Conservation (phyloP, 306 rosid genomes). For the Oemleria cerasiformis region DNA sequence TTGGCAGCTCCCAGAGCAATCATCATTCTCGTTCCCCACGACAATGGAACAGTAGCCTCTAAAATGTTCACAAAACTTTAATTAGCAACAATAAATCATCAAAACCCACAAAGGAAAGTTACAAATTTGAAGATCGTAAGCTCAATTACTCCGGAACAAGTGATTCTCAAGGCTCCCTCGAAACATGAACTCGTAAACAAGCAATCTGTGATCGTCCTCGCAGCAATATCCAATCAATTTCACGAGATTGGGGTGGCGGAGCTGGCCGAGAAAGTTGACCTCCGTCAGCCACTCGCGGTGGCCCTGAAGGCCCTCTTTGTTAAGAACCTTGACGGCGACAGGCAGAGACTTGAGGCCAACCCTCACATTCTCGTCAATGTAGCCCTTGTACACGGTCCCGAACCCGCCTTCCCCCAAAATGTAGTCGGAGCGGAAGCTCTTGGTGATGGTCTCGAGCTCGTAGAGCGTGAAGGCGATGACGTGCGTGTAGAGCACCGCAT, state of each 20-base stretch:
- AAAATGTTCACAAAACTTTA: not conserved
- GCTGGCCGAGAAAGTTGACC: slow-evolving; percentile 96
- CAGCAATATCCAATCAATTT: slow-evolving; percentile 98
- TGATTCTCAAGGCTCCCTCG: slow-evolving; percentile 97
- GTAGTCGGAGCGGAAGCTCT: slow-evolving; percentile 92
- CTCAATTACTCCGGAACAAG: slow-evolving; percentile 75
- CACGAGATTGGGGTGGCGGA: slow-evolving; percentile 93
- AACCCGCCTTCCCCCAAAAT: slow-evolving; percentile 98
- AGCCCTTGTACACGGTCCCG: slow-evolving; percentile 96
- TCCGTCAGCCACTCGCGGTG: slow-evolving; percentile 99
- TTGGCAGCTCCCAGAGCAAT: slow-evolving; percentile 98
- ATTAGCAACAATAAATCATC: not conserved
- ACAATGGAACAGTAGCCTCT: slow-evolving; percentile 81
- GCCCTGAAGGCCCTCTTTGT: slow-evolving; percentile 96
- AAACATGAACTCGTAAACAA: slow-evolving; percentile 97
- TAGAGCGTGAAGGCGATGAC: slow-evolving; percentile 87
- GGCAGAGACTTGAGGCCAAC: slow-evolving; percentile 97
- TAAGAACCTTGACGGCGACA: slow-evolving; percentile 93
- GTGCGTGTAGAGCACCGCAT: slow-evolving; percentile 80
- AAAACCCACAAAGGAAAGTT: not conserved
- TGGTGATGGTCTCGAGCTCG: slow-evolving; percentile 93
- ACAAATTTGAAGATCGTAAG: not conserved
- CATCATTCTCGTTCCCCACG: slow-evolving; percentile 90
- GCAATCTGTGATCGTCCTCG: slow-evolving; percentile 95
- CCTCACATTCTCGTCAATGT: slow-evolving; percentile 93